Evolutionary conservation across 805 yeast species (phyloP).

Genomic region (Tetrapisispora iriomotensis): DNA sequence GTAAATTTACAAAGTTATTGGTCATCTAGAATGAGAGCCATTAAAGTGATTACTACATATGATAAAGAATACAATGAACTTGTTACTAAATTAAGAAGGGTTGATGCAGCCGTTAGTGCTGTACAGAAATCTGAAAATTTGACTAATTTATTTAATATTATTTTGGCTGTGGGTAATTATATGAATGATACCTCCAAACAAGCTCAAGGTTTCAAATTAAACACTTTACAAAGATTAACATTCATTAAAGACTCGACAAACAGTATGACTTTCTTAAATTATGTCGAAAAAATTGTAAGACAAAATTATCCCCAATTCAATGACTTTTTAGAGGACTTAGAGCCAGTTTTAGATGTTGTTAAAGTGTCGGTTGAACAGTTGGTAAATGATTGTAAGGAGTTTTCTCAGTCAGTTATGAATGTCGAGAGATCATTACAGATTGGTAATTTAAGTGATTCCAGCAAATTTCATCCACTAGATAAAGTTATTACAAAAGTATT

Average conservation of each 20-base stretch:
- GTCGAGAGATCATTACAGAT: constrained; percentile 63
- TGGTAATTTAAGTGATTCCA: constrained; percentile 79
- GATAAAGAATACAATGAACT: constrained; percentile 73
- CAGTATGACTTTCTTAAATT: constrained; percentile 81
- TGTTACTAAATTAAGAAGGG: constrained; percentile 49
- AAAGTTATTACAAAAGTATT: constrained; percentile 49
- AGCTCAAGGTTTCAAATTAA: constrained; percentile 84
- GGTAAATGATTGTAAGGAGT: constrained; percentile 59
- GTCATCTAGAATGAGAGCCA: constrained; percentile 83
- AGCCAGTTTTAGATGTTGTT: constrained; percentile 46
- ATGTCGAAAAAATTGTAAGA: constrained; percentile 83
- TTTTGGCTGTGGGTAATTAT: constrained; percentile 85
- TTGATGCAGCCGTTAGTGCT: constrained; percentile 66
- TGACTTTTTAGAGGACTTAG: constrained; percentile 64
- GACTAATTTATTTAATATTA: constrained; percentile 67
- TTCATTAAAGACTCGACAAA: constrained; percentile 86
- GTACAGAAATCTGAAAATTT: constrained; percentile 59
- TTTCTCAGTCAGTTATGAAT: constrained; percentile 50
- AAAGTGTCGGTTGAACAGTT: constrained; percentile 78
- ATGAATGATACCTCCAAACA: constrained; percentile 92
- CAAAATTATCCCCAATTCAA: constrained; percentile 72
- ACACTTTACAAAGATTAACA: constrained; percentile 79
- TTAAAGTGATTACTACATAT: constrained; percentile 56
- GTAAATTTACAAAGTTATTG: constrained; percentile 82
- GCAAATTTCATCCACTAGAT: constrained; percentile 77